Percentiles rank a stretch among this genome's conserved stretches.
phyloP scores from a whole-genome alignment of 139 green algal genomes.

The Micromonas pusilla region DNA sequence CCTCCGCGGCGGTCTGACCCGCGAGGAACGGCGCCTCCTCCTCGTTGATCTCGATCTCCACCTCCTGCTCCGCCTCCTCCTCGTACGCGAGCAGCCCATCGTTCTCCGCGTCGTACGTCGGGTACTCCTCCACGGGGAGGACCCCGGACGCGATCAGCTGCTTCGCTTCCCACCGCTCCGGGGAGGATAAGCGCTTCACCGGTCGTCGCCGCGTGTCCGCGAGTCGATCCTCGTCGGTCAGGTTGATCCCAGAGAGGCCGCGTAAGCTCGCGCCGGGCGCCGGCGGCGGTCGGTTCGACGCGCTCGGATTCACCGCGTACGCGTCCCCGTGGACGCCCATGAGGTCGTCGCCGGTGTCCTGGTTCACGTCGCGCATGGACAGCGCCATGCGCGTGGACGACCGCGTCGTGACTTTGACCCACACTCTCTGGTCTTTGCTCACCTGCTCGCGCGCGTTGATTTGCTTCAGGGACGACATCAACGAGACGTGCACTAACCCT shows the following conservation, averaged over 20 bases:
- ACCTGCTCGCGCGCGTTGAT: constrained; percentile 66
- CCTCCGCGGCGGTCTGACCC: constrained; percentile 50
- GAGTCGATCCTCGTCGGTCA: constrained; percentile 42
- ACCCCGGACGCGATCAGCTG: constrained; percentile 76
- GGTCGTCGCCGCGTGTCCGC: constrained; percentile 37
- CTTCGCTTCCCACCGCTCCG: constrained; percentile 70
- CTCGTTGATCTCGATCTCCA: constrained; percentile 98
- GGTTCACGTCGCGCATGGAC: constrained; percentile 92
- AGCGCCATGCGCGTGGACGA: constrained; percentile 61
- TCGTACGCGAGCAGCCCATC: constrained; percentile 34
- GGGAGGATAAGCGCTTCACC: constrained; percentile 57
- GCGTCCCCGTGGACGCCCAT: constrained; percentile 18
- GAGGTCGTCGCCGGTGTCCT: constrained; percentile 74
- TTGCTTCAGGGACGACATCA: constrained; percentile 68
- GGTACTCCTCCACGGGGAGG: constrained; percentile 78
- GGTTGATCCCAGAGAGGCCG: constrained; percentile 77
- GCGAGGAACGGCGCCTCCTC: constrained; percentile 86
- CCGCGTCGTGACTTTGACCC: constrained; percentile 66
- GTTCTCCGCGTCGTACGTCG: constrained; percentile 78
- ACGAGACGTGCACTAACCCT: constrained; percentile 85
- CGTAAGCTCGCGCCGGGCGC: constrained; percentile 39
- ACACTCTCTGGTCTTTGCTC: constrained; percentile 54
- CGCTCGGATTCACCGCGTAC: constrained; percentile 29
- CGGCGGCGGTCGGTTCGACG: constrained; percentile 13
- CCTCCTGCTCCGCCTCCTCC: constrained; percentile 78